Base-by-base conservation (phyloP, 306 rosid genomes). In the Aeschynomene evenia region DNA sequence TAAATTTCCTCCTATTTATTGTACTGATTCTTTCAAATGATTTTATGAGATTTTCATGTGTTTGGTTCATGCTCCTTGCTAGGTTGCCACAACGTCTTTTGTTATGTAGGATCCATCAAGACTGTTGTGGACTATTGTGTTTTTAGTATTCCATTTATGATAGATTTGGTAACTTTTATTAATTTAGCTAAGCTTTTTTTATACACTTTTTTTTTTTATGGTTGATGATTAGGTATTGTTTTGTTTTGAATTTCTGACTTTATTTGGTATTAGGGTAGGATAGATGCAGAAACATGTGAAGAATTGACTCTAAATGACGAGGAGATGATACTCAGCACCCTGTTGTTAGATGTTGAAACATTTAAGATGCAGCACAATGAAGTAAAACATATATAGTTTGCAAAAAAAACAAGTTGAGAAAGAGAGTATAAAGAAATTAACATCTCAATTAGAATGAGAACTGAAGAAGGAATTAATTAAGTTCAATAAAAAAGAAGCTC, bases 361-460 rank as follows among this genome's bases (percentile, higher is more conserved):
- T 83, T 89, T 64, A 80, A 74, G 77, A 68, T 70, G 74, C 85
- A 85, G 45, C 82, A 77, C 59, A 76, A 65, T 12, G 88, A 88
- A 78, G 71, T 83, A 36, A 79, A 66, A 61, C 83, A 66, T 19
- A n/a, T n/a, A n/a, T n/a, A 74, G 76, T 54, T 68, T 86, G 70
- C 65, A 56, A 14, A 81, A 55, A 46, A 90, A 88, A 82, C 79
- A 82, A 29, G 54, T 63, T 70, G 89, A 81, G 77, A 90, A 87
- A 74, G 91, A 84, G 79, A 66, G 43, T 64, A 74, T 87, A 77
- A 82, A 75, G 84, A 82, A 85, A 76, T 80, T 86, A 18, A 46
- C 79, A 77, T 45, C 77, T 78, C 88, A 88, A 15, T 79, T 90
- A 51, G 81, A 82, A 78, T 77, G 84, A 49, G 95, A 86, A 69